Evolutionary conservation across 2,329 filamentous ascomycete genomes (phyloP).

Genomic region (Nigrograna mackinnonii): DNA sequence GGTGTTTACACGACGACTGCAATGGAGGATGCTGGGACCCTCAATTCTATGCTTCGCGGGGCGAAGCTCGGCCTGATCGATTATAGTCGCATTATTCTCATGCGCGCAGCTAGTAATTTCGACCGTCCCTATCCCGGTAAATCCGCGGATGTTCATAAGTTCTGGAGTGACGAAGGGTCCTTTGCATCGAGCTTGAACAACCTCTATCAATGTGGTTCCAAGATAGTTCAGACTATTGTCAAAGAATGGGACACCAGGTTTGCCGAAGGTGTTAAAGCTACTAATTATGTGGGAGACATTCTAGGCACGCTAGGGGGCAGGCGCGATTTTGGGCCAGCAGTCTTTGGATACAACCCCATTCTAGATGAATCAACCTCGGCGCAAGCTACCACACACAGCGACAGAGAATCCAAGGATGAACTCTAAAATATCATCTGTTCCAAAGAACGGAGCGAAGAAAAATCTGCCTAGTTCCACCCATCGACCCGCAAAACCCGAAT

Average conservation of each 20-base stretch:
- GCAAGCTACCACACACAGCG: too few relatives aligned
- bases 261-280: constrained; percentile 56
- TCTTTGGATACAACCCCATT: constrained; percentile 19
- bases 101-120: constrained; percentile 64
- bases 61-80: constrained; percentile 29
- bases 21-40: constrained; percentile 41
- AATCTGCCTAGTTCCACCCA: too few relatives aligned
- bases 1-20: constrained; percentile 39
- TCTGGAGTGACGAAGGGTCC: constrained; percentile 63
- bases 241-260: constrained; percentile 63
- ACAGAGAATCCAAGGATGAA: too few relatives aligned
- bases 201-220: constrained; percentile 65
- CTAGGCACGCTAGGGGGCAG: constrained; percentile 68
- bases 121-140: constrained; percentile 66
- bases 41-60: constrained; percentile 36
- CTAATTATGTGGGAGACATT: constrained; percentile 72
- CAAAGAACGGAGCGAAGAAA: too few relatives aligned
- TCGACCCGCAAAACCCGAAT: too few relatives aligned
- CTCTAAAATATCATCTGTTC: too few relatives aligned
- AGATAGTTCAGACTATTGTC: constrained; percentile 67
- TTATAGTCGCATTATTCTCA: constrained; percentile 37
- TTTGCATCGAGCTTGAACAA: constrained; percentile 68
- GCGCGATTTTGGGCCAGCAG: constrained; percentile 66
- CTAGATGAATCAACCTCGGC: too few relatives aligned
- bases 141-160: constrained; percentile 61